Evolutionary conservation across 78 protist species (phyloP).

Genomic region (Polysphondylium violaceum): DNA sequence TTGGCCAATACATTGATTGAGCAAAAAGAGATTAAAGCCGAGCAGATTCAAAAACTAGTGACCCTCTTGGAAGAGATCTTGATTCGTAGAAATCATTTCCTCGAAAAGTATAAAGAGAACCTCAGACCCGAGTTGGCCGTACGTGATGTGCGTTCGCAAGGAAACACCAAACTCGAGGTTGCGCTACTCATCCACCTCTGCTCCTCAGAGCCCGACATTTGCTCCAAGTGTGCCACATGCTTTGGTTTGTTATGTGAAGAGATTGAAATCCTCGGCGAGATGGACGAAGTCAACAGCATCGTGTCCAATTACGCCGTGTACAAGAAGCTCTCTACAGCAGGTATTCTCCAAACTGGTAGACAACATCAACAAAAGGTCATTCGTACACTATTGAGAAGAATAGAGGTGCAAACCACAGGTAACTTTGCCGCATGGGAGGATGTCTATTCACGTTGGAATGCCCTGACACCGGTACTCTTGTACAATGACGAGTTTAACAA

Average conservation of each 20-base stretch:
- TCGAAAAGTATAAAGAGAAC: constrained; percentile 55
- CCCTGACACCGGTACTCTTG: constrained; percentile 39
- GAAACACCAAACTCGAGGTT: constrained; percentile 63
- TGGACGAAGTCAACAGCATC: constrained; percentile 36
- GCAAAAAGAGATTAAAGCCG: constrained; percentile 44
- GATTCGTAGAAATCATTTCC: constrained; percentile 36
- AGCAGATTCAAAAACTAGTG: constrained; percentile 64
- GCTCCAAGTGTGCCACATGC: constrained; percentile 77
- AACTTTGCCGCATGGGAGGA: constrained; percentile 85
- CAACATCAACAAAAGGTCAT: constrained; percentile 83
- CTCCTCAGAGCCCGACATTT: constrained; percentile 77
- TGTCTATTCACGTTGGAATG: constrained; percentile 57
- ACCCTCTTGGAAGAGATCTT: constrained; percentile 68
- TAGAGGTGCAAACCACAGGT: constrained; percentile 77
- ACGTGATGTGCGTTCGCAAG: constrained; percentile 63
- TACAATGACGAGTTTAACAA: constrained; percentile 31
- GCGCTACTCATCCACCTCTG: constrained; percentile 81
- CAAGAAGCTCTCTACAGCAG: constrained; percentile 68
- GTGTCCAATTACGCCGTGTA: constrained; percentile 65
- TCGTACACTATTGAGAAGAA: constrained; percentile 65
- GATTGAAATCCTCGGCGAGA: constrained; percentile 64
- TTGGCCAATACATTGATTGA: constrained; percentile 63
- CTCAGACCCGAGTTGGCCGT: constrained; percentile 45
- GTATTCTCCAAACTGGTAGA: constrained; percentile 72
- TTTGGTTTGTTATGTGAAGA: constrained; percentile 79